Conservation (phyloP, 805 yeast genomes). For the Ogataea populi-albae region DNA sequence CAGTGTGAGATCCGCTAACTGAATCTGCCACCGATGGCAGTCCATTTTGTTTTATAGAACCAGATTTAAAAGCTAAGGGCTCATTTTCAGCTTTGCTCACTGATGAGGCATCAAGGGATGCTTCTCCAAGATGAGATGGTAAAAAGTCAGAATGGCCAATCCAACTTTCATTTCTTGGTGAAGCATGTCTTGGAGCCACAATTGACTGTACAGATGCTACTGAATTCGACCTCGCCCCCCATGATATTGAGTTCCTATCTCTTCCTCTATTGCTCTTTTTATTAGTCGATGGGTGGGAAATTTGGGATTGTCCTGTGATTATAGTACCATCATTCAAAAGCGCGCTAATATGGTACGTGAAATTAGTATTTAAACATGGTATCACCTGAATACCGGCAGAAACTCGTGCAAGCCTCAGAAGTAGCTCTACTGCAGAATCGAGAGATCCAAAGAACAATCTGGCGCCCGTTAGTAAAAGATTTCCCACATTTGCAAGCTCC, state of each 20-base stretch:
- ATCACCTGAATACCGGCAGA: constrained; percentile 54
- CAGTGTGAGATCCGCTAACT: constrained; percentile 4
- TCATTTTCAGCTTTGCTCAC: too few species aligned
- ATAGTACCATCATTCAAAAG: constrained; percentile 62
- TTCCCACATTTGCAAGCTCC: constrained; percentile 82
- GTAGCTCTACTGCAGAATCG: constrained; percentile 78
- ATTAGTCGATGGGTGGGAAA: constrained; percentile 69
- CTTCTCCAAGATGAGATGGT: too few species aligned
- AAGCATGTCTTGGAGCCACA: constrained; percentile 13
- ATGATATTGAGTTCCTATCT: not conserved
- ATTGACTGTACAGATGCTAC: constrained; percentile 22
- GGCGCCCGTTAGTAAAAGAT: constrained; percentile 77
- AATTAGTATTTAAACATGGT: constrained; percentile 82
- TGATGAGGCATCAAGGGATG: constrained; percentile 4
- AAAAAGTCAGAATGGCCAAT: too few species aligned
- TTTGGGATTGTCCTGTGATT: constrained; percentile 89
- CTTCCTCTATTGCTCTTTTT: constrained; percentile 2
- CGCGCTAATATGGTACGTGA: constrained; percentile 85
- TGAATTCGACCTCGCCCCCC: constrained; percentile 18
- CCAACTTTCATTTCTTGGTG: too few species aligned
- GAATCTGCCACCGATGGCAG: not conserved
- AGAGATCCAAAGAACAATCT: constrained; percentile 79
- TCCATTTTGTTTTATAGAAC: constrained; percentile 2
- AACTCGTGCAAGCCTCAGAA: constrained; percentile 60
- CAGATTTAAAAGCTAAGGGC: too few species aligned